Base-by-base conservation (phyloP, 1,139 yeast genomes). In the Trichomonascaceae sp. region DNA sequence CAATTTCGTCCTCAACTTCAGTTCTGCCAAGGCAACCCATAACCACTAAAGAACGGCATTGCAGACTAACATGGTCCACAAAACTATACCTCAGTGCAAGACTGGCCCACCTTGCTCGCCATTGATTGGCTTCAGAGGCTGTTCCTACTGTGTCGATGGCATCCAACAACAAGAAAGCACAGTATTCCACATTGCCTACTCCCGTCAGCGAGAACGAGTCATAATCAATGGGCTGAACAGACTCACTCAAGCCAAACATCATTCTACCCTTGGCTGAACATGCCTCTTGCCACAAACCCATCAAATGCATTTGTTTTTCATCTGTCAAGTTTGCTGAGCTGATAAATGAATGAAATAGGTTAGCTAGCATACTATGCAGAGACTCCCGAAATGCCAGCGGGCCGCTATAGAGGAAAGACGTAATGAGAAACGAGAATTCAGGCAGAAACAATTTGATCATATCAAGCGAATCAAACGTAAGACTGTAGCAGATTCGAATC, bases 201-300 rank as follows among this genome's bases (percentile, higher is more conserved):
- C 82, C 81, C 50, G 82, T 79, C 45, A 79, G 76, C 52, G 81
- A 75, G 17, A 77, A 74, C 27, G 72, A 74, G 41, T 76, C 70
- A 56, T 72, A 75, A 13, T 72, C 69, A 17, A 70, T 63, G 36
- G 72, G 71, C 47, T 75, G 75, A 53, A 72, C 75, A 44, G 85
- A 91, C 61, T 89, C 82, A n/a, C 84, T 83, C 58, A 87, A 74
- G 0, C 96, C 96, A 71, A 87, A 87, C 57, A 87, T 72, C 75
- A 87, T 79, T 61, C 81, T 83, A 3, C 87, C 85, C 64, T 91
- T 78, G 54, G 86, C 88, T 10, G 87, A 83, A 53, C 87, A 81
- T 58, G 88, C 78, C 53, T 80, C 80, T 3, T 73, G 75, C 60
- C 87, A 80, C 1, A 86, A 77, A 1, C 74, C 72, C 53, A 77